Percentiles rank a stretch among this genome's conserved stretches.
phyloP scores from a whole-genome alignment of 2,329 filamentous ascomycete species.

The Xylaria sp. region DNA sequence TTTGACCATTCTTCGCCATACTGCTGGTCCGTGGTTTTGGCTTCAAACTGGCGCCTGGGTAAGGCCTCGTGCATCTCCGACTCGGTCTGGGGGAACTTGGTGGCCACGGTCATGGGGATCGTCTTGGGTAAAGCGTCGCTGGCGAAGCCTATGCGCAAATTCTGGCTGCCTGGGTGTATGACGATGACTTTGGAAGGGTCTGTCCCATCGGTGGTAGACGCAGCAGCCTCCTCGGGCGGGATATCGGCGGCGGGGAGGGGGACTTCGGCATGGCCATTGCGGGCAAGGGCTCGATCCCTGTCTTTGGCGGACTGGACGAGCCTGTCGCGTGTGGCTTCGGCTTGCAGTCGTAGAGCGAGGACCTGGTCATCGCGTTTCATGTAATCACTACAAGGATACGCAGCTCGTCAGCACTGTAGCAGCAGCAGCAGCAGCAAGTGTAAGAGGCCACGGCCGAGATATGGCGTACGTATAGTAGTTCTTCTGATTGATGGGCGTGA shows the following conservation, averaged over 20 bases:
- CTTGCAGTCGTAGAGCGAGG: conserved; percentile 86
- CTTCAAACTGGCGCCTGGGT: conserved; percentile 75
- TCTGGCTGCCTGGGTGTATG: conserved; percentile 95
- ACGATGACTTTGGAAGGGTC: conserved; percentile 92
- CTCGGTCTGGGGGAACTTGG: conserved; percentile 81
- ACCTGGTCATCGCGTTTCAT: conserved; percentile 98
- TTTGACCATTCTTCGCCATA: conserved; percentile 86
- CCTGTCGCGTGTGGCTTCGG: conserved; percentile 84
- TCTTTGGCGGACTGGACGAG: conserved; percentile 90
- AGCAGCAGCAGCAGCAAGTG: background rate
- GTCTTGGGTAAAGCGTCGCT: conserved; percentile 95
- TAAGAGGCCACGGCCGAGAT: background rate
- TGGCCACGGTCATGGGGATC: conserved; percentile 90
- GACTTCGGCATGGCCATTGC: conserved; percentile 74
- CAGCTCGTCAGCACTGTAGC: conserved; percentile 37
- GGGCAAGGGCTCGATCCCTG: conserved; percentile 84
- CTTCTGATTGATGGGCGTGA: conserved; percentile 97
- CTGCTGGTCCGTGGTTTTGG: conserved; percentile 75
- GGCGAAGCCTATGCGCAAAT: conserved; percentile 92
- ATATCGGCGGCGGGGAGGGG: conserved; percentile 70
- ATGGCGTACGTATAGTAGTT: conserved; percentile 92
- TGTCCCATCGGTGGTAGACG: conserved; percentile 67
- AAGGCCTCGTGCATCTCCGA: conserved; percentile 84
- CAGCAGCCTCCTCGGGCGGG: conserved; percentile 66
- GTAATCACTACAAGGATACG: conserved; percentile 75